phyloP scores from a whole-genome alignment of 495 filamentous ascomycete genomes.

The Acidiella bohemica region DNA sequence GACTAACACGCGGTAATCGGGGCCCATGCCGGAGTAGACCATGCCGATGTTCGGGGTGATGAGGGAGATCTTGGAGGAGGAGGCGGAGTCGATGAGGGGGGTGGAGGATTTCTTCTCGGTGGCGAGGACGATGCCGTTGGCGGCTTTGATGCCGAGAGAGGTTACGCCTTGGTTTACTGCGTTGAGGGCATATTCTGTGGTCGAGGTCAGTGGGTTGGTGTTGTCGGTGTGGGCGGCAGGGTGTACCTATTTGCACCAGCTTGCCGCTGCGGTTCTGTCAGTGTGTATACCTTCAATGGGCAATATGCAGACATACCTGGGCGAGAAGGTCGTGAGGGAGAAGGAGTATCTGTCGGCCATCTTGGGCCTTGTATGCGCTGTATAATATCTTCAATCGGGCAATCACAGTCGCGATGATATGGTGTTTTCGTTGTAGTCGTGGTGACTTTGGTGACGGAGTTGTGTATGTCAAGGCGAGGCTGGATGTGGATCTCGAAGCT shows the following conservation, averaged over 20 bases:
- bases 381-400: background rate
- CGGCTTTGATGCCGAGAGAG: slow-evolving; percentile 96
- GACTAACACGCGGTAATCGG: slow-evolving; percentile 93
- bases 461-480: too few relatives aligned
- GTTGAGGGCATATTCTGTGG: slow-evolving; percentile 91
- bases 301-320: slow-evolving; percentile 52
- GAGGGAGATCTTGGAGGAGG: slow-evolving; percentile 91
- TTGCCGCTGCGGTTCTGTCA: slow-evolving; percentile 63
- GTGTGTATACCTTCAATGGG: slow-evolving; percentile 9
- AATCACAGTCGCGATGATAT: background rate
- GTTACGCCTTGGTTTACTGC: slow-evolving; percentile 99
- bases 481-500: too few relatives aligned
- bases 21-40: slow-evolving; percentile 99
- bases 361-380: slow-evolving; percentile 16
- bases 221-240: too few relatives aligned
- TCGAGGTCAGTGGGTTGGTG: background rate
- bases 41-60: slow-evolving; percentile 99
- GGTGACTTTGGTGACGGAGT: background rate
- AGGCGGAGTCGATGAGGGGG: slow-evolving; percentile 82
- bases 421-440: background rate
- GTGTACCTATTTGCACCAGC: slow-evolving; percentile 66
- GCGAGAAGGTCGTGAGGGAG: slow-evolving; percentile 98
- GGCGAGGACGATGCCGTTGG: slow-evolving; percentile 96
- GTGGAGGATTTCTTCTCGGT: slow-evolving; percentile 99
- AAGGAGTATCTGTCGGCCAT: slow-evolving; percentile 99